Base-by-base conservation (phyloP, 192 early-diverging fungal species). In the Mortierella antarctica region DNA sequence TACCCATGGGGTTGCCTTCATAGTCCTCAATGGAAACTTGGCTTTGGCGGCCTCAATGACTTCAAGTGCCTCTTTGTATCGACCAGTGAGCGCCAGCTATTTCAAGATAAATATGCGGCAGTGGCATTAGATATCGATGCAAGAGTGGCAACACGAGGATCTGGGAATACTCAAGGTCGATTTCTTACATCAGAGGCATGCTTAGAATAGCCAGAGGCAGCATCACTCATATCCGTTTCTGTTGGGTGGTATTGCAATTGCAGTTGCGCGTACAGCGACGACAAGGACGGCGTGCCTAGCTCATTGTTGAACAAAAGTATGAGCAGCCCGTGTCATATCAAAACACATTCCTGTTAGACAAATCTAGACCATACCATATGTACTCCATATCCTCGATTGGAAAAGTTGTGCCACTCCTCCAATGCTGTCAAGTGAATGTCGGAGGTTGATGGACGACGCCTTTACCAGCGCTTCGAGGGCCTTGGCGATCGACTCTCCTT, bases 181-280 rank as follows among this genome's bases (percentile, higher is more conserved):
- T 31, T 31, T 31, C 67, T 51, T 71, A 79, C 76, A 62, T 79
- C 76, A 14, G 62, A 57, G 5, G 76, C 76, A 18, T 64, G 23
- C 46, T 71, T 79, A 39, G 69, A 59, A 21, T 61, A 59, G 8
- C 64, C 57, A 4, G 62, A 51, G n/a, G 76, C 63, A 7, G 63
- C 63, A 59, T 71, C 68, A 42, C 54, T 71, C 62, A 70, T 56
- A n/a, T 79, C 76, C 2, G 52, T 31, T 17, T 79, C 76, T 8
- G 69, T 49, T 5, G 69, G 57, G 12, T 44, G 62, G 47, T 66
- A 79, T 13, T 71, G 42, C 45, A 65, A 31, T 23, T 79, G 76
- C n/a, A 79, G 51, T 53, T 79, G 76, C 3, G 76, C 71, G 47
- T 79, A 70, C 39, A 79, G 21, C 0, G 68, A 70, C 5, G 76